Evolutionary conservation across 2,329 filamentous ascomycete species (phyloP).

Genomic region (Aspergillus vadensis): DNA sequence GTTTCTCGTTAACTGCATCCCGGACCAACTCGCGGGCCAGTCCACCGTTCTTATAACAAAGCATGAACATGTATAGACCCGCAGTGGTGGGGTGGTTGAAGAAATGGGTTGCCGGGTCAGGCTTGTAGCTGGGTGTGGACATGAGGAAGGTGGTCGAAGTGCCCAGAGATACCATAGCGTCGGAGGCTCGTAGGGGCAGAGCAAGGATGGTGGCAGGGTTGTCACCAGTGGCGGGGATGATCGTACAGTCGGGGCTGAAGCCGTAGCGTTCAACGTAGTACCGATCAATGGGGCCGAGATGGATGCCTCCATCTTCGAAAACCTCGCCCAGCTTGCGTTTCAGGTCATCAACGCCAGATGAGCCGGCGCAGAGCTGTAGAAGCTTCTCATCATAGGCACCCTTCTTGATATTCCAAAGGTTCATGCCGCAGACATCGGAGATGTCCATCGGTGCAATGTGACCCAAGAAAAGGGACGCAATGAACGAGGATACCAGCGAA

Average conservation of each 20-base stretch:
- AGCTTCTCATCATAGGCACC: slow-evolving; percentile 74
- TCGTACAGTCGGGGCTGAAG: slow-evolving; percentile 71
- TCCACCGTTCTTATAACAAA: slow-evolving; percentile 98
- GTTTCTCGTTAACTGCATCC: slow-evolving; percentile 67
- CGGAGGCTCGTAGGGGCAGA: slow-evolving; percentile 79
- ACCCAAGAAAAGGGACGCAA: slow-evolving; percentile 87
- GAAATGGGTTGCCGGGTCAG: slow-evolving; percentile 91
- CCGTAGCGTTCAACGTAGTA: slow-evolving; percentile 82
- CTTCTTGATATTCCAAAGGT: slow-evolving; percentile 84
- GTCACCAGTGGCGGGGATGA: slow-evolving; percentile 90
- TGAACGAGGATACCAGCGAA: slow-evolving; percentile 91
- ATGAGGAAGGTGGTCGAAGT: slow-evolving; percentile 97
- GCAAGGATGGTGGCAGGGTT: slow-evolving; percentile 95
- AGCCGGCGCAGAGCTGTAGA: slow-evolving; percentile 72
- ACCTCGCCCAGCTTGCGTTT: slow-evolving; percentile 79
- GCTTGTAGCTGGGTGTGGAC: slow-evolving; percentile 88
- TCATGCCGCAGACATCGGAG: slow-evolving; percentile 93
- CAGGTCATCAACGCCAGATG: slow-evolving; percentile 64
- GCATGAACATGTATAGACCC: slow-evolving; percentile 98
- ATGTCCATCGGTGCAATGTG: slow-evolving; percentile 87
- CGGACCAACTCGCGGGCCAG: slow-evolving; percentile 88
- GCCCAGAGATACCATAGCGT: slow-evolving; percentile 92
- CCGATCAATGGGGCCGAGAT: slow-evolving; percentile 70
- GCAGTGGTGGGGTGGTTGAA: slow-evolving; percentile 94
- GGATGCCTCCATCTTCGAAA: slow-evolving; percentile 74